Percentiles rank a stretch among this genome's conserved stretches.
Evolutionary conservation across 2,329 filamentous ascomycete genomes (phyloP).

Genomic region (Fusarium anguioides): DNA sequence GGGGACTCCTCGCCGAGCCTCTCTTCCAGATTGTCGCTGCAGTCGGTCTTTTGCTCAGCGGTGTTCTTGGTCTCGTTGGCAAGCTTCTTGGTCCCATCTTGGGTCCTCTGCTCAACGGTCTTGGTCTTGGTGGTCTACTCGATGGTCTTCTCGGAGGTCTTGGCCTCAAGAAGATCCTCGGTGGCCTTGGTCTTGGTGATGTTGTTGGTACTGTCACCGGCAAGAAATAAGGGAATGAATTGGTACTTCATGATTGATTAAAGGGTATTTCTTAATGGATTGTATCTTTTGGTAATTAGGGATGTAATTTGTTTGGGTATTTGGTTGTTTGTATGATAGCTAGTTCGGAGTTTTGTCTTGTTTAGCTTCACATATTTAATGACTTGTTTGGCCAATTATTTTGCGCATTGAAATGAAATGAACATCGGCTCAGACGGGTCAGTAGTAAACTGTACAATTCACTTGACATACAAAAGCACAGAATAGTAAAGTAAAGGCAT

Average conservation of each 20-base stretch:
- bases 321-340: constrained; percentile 4
- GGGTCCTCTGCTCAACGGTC: constrained; percentile 68
- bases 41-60: constrained; percentile 83
- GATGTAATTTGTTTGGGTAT: background rate
- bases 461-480: no score
- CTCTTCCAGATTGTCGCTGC: constrained; percentile 93
- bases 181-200: constrained; percentile 73
- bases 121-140: constrained; percentile 84
- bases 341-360: constrained; percentile 27
- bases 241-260: background rate
- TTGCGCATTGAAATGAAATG: background rate
- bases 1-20: constrained; percentile 84
- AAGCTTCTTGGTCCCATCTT: constrained; percentile 64
- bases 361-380: constrained; percentile 32
- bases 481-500: no score
- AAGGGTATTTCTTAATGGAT: constrained; percentile 13
- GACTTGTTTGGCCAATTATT: constrained; percentile 28
- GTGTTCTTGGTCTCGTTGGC: constrained; percentile 87
- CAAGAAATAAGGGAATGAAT: constrained; percentile 36
- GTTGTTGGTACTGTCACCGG: constrained; percentile 58
- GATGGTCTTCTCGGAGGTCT: constrained; percentile 82
- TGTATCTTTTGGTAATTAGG: constrained; percentile 4
- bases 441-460: no score
- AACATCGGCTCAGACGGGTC: no score
- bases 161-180: constrained; percentile 79